Evolutionary conservation across 768 basidiomycete genomes (phyloP), one percentile per base, ranked within the genome.

Genomic region (Cystofilobasidium ferigula): DNA sequence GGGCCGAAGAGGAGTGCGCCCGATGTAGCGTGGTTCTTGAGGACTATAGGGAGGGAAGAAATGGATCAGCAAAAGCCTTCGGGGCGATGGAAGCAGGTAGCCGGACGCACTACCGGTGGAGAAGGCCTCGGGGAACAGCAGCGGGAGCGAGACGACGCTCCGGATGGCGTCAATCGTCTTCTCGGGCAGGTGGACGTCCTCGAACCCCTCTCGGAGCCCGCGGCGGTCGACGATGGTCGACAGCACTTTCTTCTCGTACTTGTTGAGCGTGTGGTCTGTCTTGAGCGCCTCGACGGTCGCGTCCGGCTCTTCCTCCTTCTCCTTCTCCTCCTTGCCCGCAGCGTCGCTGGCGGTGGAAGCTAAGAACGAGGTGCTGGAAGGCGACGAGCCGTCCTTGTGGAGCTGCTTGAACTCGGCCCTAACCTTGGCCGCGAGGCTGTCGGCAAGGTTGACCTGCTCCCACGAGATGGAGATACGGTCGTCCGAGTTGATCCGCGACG

Each of bases 1-100:
- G 92, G 92, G 6, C 92, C 92, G 74, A 94, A 94, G 26, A 97
- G 78, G 58, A 97, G 81, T 70, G 88, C 91, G 2, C 93, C 92
- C 0, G 84, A 86, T 82, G 94, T 93, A 8, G 86, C 82, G 73
- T 97, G 90, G 70, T 91, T 86, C 76, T 88, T 93, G 51, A 97
- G 78, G 62, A 97, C 59, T 62, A 28, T 3, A 34, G n/a, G 59
- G 30, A 59, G n/a, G 53, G n/a, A 20, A 22, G 32, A 56, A 30
- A 6, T 5, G 10, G 16, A 35, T 12, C 24, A 22, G 24, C 32
- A 8, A 13, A 53, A 51, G 48, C 42, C 3, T 43, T 34, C 18
- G 20, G 1, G n/a, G 12, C 9, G 10, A 35, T 42, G 4, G 2
- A 57, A 35, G 3, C 16, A 16, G 26, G 10, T 3, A 9, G 13